Percentiles rank a stretch among this genome's conserved stretches.
Conservation (phyloP, 2,329 filamentous ascomycete species). For the Arthrobotrys musiformis region DNA sequence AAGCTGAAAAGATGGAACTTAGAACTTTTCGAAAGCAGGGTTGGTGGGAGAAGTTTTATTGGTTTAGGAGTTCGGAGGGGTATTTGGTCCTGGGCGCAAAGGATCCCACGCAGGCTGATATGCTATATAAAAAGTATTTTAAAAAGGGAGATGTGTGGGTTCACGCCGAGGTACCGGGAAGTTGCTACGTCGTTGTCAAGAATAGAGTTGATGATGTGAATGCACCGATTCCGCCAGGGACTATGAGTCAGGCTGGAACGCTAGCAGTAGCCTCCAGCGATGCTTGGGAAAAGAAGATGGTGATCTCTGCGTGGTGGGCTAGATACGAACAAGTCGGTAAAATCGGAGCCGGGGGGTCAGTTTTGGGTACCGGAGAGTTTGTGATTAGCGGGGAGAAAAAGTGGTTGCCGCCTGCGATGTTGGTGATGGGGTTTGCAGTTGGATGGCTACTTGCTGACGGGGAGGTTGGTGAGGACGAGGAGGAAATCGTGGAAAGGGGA, state of each 20-base stretch:
- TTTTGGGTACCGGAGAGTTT: conserved; percentile 83
- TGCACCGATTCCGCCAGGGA: conserved; percentile 89
- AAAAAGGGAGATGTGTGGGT: conserved; percentile 91
- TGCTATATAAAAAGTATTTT: conserved; percentile 86
- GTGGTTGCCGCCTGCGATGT: conserved; percentile 84
- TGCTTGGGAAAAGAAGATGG: conserved; percentile 95
- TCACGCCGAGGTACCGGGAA: conserved; percentile 86
- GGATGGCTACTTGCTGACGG: conserved; percentile 67
- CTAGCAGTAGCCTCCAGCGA: conserved; percentile 84
- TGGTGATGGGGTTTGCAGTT: conserved; percentile 86
- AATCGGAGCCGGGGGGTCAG: conserved; percentile 78
- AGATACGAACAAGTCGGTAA: conserved; percentile 90
- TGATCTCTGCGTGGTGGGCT: conserved; percentile 97
- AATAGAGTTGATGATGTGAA: conserved; percentile 81
- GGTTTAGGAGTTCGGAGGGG: conserved; percentile 94
- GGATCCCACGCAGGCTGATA: conserved; percentile 88
- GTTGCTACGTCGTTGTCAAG: conserved; percentile 87
- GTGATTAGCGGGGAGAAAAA: conserved; percentile 88
- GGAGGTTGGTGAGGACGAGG: neutral
- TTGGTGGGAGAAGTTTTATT: conserved; percentile 98
- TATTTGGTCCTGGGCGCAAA: conserved; percentile 91
- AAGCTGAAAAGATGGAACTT: conserved; percentile 89
- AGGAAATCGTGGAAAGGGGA: neutral
- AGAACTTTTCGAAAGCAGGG: conserved; percentile 83
- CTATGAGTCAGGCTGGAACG: conserved; percentile 87